Evolutionary conservation across 345 rosid species (phyloP).

Genomic region (Lumnitzera littorea): DNA sequence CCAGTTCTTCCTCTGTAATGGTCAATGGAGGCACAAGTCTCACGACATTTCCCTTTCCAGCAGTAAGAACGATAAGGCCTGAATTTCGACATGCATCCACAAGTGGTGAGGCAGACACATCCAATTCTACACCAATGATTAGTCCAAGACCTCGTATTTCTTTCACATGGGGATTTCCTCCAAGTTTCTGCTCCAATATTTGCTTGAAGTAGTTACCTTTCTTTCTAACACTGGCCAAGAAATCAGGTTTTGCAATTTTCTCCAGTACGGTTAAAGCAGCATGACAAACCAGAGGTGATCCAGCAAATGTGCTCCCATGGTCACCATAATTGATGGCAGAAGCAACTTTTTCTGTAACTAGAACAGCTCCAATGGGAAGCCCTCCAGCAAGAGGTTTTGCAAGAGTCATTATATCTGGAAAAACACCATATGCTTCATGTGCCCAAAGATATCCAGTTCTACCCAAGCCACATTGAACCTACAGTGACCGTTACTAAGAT

Average conservation of each 20-base stretch:
- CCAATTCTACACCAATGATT: slow-evolving; percentile 70
- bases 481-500: background rate
- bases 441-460: slow-evolving; percentile 83
- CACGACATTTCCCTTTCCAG: slow-evolving; percentile 82
- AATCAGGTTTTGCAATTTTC: slow-evolving; percentile 59
- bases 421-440: slow-evolving; percentile 50
- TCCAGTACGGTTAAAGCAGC: slow-evolving; percentile 64
- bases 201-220: slow-evolving; percentile 68
- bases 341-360: slow-evolving; percentile 74
- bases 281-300: slow-evolving; percentile 62
- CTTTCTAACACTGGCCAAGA: slow-evolving; percentile 58
- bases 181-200: slow-evolving; percentile 42
- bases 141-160: slow-evolving; percentile 87
- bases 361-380: slow-evolving; percentile 74
- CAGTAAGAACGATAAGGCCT: slow-evolving; percentile 64
- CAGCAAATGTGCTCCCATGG: slow-evolving; percentile 95
- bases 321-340: slow-evolving; percentile 61
- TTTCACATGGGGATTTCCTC: slow-evolving; percentile 61
- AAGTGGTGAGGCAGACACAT: slow-evolving; percentile 52
- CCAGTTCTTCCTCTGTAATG: slow-evolving; percentile 63
- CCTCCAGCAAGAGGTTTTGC: slow-evolving; percentile 99
- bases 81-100: slow-evolving; percentile 71
- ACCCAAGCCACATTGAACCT: slow-evolving; percentile 92
- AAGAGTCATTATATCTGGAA: slow-evolving; percentile 86
- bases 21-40: slow-evolving; percentile 88